Percentiles rank a stretch among this genome's conserved stretches.
Evolutionary conservation across 352 stramenopile species (phyloP).

Genomic region (Plasmopara muralis): DNA sequence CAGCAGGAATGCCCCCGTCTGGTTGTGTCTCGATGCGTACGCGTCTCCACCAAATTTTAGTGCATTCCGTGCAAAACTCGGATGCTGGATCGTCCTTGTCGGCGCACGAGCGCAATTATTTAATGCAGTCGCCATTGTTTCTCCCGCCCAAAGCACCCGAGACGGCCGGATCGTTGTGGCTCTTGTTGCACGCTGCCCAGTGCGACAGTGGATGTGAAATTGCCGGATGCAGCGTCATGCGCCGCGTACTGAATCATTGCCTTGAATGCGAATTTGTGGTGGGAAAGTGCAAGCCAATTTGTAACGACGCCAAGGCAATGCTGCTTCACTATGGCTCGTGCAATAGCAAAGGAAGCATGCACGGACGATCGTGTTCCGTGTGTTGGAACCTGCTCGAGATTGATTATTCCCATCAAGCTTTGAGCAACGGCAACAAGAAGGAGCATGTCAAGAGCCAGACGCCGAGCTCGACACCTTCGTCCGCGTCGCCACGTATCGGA

Average conservation of each 20-base stretch:
- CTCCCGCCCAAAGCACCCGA: constrained; percentile 38
- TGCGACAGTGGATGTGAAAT: constrained; percentile 50
- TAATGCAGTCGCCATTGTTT: constrained; percentile 57
- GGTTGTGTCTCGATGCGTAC: constrained; percentile 31
- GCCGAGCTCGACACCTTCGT: constrained; percentile 17
- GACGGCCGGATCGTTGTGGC: constrained; percentile 63
- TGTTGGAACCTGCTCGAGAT: constrained; percentile 66
- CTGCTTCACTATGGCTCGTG: constrained; percentile 63
- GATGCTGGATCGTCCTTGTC: constrained; percentile 38
- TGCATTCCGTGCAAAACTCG: constrained; percentile 39
- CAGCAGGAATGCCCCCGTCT: constrained; percentile 20
- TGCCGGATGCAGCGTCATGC: constrained; percentile 58
- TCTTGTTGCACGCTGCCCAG: constrained; percentile 48
- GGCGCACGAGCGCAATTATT: constrained; percentile 39
- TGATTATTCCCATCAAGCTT: constrained; percentile 53
- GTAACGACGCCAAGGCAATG: constrained; percentile 76
- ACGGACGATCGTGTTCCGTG: constrained; percentile 38
- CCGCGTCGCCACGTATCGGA: constrained; percentile 15
- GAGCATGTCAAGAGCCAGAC: constrained; percentile 9
- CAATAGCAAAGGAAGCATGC: constrained; percentile 34
- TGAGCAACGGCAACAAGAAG: constrained; percentile 23
- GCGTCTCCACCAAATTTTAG: constrained; percentile 36
- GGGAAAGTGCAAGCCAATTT: constrained; percentile 58
- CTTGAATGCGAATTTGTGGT: constrained; percentile 48
- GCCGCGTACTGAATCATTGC: constrained; percentile 59